phyloP scores from a whole-genome alignment of 176 grass and related monocot species.

The Eragrostis nindensis region DNA sequence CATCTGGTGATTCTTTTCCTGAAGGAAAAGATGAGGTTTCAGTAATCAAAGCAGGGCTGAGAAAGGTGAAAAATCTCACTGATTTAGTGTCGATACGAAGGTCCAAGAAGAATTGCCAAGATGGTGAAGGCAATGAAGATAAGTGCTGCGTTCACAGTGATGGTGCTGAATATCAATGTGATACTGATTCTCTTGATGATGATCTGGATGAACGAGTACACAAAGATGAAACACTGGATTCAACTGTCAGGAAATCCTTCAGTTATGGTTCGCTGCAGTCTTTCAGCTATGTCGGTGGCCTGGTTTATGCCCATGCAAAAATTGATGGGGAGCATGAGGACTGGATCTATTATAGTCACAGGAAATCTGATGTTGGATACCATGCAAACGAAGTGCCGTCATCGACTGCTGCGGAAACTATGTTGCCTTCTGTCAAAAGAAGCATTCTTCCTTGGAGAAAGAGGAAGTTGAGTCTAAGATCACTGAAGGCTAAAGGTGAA shows the following conservation, averaged over 20 bases:
- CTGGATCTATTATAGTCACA: conserved; percentile 88
- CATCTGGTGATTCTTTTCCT: conserved; percentile 56
- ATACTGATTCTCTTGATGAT: conserved; percentile 70
- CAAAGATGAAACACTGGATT: conserved; percentile 60
- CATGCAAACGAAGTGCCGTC: conserved; percentile 42
- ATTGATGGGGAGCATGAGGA: conserved; percentile 70
- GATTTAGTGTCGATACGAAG: conserved; percentile 74
- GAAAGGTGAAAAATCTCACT: conserved; percentile 88
- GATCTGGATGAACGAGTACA: conserved; percentile 52
- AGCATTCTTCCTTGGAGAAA: conserved; percentile 82
- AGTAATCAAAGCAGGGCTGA: conserved; percentile 87
- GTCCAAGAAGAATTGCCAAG: conserved; percentile 67
- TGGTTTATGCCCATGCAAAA: conserved; percentile 56
- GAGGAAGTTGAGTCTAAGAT: conserved; percentile 55
- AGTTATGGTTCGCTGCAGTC: conserved; percentile 89
- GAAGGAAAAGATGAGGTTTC: conserved; percentile 86
- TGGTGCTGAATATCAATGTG: conserved; percentile 73
- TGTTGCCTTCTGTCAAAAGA: conserved; percentile 43
- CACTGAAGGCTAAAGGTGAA: conserved; percentile 64
- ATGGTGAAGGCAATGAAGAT: conserved; percentile 65
- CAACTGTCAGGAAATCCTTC: conserved; percentile 83
- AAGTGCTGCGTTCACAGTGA: conserved; percentile 74
- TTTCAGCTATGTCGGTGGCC: conserved; percentile 58
- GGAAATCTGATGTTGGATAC: conserved; percentile 66
- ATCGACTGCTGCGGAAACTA: conserved; percentile 41